Percentiles rank a stretch among this genome's conserved stretches.
Conservation (phyloP, 345 rosid genomes). For the Citrus hindsii region DNA sequence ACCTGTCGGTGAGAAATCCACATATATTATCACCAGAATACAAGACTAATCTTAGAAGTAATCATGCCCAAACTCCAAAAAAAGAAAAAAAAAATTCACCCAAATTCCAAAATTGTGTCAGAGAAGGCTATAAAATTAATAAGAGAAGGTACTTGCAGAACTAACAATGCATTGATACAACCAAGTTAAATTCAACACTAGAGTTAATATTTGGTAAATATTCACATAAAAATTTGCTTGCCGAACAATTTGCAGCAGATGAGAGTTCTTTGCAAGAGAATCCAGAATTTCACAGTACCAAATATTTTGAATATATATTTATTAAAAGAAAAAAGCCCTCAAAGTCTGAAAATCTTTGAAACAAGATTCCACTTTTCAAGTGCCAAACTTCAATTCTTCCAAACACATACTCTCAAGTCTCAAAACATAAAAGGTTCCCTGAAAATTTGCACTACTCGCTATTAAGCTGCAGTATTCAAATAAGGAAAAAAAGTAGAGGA, state of each 20-base stretch:
- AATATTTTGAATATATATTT: neutral
- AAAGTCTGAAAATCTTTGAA: neutral
- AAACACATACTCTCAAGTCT: neutral
- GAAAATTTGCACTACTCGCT: neutral
- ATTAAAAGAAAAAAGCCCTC: neutral
- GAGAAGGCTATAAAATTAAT: neutral
- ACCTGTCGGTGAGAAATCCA: constrained; percentile 46
- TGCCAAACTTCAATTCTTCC: neutral
- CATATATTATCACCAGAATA: neutral
- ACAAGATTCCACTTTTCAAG: neutral
- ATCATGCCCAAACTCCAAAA: neutral
- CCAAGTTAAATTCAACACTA: neutral
- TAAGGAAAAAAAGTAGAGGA: neutral
- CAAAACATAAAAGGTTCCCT: neutral
- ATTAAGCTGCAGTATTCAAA: neutral
- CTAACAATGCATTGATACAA: neutral
- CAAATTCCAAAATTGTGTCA: neutral
- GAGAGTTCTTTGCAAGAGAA: neutral
- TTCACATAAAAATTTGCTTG: no score
- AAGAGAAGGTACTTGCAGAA: neutral
- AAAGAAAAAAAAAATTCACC: no score
- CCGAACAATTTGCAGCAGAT: neutral
- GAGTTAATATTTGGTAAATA: neutral
- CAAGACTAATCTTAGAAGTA: neutral
- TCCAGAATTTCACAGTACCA: neutral